A percentile compares a stretch with the other conserved stretches of the same genome.
Conservation (phyloP, 2,329 filamentous ascomycete species). For the Fusarium torulosum region DNA sequence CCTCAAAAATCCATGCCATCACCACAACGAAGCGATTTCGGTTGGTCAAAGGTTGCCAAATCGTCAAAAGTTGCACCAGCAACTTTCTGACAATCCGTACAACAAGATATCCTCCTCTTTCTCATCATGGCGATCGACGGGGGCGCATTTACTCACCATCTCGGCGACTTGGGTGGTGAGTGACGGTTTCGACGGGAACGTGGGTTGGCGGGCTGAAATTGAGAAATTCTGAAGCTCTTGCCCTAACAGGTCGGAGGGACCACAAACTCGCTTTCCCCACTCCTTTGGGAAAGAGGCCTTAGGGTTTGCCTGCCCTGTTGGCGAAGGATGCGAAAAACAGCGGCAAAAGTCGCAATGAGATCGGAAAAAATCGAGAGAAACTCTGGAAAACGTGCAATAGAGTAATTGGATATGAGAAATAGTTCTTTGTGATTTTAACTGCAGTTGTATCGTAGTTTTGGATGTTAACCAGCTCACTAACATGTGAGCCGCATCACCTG, state of each 20-base stretch:
- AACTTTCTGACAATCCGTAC: conserved; percentile 24
- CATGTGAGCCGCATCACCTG: conserved; percentile 44
- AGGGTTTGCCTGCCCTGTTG: conserved; percentile 58
- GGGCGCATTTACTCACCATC: conserved; percentile 64
- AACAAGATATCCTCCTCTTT: conserved; percentile 40
- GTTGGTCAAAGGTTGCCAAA: conserved; percentile 9
- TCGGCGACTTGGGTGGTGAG: conserved; percentile 65
- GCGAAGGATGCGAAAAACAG: conserved; percentile 5
- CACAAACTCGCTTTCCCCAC: conserved; percentile 60
- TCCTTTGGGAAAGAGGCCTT: conserved; percentile 53
- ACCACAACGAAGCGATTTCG: conserved; percentile 5
- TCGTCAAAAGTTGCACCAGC: conserved; percentile 31
- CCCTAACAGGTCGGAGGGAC: conserved; percentile 54
- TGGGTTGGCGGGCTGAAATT: conserved; percentile 61
- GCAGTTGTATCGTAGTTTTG: background rate
- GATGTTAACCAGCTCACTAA: no score
- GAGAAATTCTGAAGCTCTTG: conserved; percentile 63
- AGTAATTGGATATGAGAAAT: no score
- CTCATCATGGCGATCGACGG: conserved; percentile 38
- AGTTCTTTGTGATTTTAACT: background rate
- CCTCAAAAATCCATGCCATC: conserved; percentile 19
- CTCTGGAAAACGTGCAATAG: fast-evolving
- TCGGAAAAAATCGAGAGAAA: conserved; percentile 6
- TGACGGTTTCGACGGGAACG: conserved; percentile 66
- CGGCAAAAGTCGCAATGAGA: conserved; percentile 27